A percentile compares a stretch with the other conserved stretches of the same genome.
Evolutionary conservation across 2,329 filamentous ascomycete genomes (phyloP).

Genomic region (Colletotrichum viniferum): DNA sequence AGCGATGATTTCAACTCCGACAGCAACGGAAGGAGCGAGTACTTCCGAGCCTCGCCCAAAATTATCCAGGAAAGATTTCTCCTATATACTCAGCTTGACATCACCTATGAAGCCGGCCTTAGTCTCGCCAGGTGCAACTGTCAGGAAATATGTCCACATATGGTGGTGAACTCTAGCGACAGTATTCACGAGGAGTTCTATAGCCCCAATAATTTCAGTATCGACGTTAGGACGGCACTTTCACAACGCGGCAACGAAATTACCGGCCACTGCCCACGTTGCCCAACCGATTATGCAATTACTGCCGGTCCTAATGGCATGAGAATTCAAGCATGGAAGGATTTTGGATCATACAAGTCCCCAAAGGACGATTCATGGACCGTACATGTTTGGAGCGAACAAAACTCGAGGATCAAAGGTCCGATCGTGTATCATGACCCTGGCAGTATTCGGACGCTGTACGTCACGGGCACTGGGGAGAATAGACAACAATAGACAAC

Average conservation of each 20-base stretch:
- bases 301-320: background rate
- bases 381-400: background rate
- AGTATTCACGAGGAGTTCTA: accelerated
- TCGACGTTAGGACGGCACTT: background rate
- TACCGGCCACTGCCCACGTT: background rate
- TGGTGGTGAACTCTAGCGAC: background rate
- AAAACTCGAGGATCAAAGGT: background rate
- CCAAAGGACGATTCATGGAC: background rate
- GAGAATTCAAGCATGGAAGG: background rate
- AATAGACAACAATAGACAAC: background rate
- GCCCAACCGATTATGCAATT: background rate
- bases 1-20: background rate
- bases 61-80: background rate
- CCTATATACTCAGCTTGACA: background rate
- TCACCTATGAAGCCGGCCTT: background rate
- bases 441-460: background rate
- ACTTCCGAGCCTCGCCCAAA: background rate
- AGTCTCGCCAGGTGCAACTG: background rate
- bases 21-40: accelerated
- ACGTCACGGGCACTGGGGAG: background rate
- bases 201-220: background rate
- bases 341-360: background rate
- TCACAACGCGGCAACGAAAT: background rate
- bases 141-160: background rate
- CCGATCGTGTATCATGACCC: background rate